Conservation (phyloP, 1,284 basidiomycete genomes). For the Malassezia cuniculi region DNA sequence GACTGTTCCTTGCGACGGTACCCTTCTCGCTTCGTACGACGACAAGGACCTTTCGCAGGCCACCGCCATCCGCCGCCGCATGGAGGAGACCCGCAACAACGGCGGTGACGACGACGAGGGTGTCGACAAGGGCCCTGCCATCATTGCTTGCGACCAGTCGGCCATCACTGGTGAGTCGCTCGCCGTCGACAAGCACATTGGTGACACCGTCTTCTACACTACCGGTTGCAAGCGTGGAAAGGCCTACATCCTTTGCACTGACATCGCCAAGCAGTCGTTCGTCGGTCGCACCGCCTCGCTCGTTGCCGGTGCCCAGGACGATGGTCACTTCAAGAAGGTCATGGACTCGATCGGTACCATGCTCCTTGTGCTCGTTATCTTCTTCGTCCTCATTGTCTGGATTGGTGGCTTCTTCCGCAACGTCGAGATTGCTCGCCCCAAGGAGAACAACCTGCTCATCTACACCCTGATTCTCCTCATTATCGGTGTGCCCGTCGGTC, state of each 20-base stretch:
- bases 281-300: slow-evolving; percentile 50
- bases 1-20: slow-evolving; percentile 52
- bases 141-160: slow-evolving; percentile 51
- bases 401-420: slow-evolving; percentile 51
- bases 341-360: slow-evolving; percentile 51
- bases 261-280: slow-evolving; percentile 49
- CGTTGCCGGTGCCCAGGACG: slow-evolving; percentile 43
- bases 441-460: slow-evolving; percentile 50
- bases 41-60: slow-evolving; percentile 44
- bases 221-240: slow-evolving; percentile 51
- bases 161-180: slow-evolving; percentile 53
- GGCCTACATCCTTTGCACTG: slow-evolving; percentile 49
- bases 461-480: slow-evolving; percentile 50
- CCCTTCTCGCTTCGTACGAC: slow-evolving; percentile 49
- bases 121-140: slow-evolving; percentile 49
- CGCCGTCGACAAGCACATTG: slow-evolving; percentile 52
- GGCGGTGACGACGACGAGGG: slow-evolving; percentile 44
- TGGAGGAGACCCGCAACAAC: slow-evolving; percentile 30
- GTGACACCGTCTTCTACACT: slow-evolving; percentile 49
- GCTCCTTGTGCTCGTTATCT: slow-evolving; percentile 50
- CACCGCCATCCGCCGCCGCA: slow-evolving; percentile 39
- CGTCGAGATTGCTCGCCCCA: slow-evolving; percentile 48
- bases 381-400: slow-evolving; percentile 49
- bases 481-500: slow-evolving; percentile 53
- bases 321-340: slow-evolving; percentile 51